Percentiles rank a stretch among this genome's conserved stretches.
These are phyloP conservation scores for Xylariaceae sp. DNA, from an alignment of 2,329 filamentous ascomycete species.

Conservation along the genomic window DNA sequence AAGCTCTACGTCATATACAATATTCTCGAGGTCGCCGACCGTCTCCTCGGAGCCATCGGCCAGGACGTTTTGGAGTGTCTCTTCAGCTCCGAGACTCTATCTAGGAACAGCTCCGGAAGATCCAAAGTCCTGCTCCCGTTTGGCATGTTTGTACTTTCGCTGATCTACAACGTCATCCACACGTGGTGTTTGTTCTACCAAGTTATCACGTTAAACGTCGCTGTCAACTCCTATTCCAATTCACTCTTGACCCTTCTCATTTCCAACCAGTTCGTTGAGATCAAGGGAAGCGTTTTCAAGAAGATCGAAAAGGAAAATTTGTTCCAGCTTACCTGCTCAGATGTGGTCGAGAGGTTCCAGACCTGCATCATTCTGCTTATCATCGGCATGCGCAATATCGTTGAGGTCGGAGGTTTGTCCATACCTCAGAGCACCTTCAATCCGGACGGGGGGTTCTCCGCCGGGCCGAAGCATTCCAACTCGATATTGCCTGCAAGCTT, in stretches of 20 bases:
- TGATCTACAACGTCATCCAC: conserved; percentile 86
- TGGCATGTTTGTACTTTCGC: conserved; percentile 83
- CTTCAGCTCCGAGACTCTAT: conserved; percentile 88
- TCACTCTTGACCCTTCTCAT: conserved; percentile 87
- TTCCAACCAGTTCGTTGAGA: conserved; percentile 98
- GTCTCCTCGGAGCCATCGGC: conserved; percentile 83
- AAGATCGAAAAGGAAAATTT: conserved; percentile 97
- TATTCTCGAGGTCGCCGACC: conserved; percentile 88
- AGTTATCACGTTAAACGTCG: conserved; percentile 95
- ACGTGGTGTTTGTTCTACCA: conserved; percentile 91
- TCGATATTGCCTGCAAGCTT: conserved; percentile 89
- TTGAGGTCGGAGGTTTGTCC: conserved; percentile 86
- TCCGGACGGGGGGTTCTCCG: conserved; percentile 45
- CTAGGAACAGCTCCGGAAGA: conserved; percentile 80
- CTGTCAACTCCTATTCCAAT: conserved; percentile 98
- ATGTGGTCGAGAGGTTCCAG: conserved; percentile 95
- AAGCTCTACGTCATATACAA: conserved; percentile 99
- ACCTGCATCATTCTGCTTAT: conserved; percentile 97
- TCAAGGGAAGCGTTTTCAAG: conserved; percentile 98
- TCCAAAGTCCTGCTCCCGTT: conserved; percentile 88
- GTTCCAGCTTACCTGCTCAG: conserved; percentile 93
- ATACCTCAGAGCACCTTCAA: conserved; percentile 54
- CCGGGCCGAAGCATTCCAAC: conserved; percentile 61
- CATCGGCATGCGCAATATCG: conserved; percentile 92
- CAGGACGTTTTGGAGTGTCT: conserved; percentile 96